Base-by-base conservation (phyloP, 805 yeast species). In the Diddensiella transvaalensis region DNA sequence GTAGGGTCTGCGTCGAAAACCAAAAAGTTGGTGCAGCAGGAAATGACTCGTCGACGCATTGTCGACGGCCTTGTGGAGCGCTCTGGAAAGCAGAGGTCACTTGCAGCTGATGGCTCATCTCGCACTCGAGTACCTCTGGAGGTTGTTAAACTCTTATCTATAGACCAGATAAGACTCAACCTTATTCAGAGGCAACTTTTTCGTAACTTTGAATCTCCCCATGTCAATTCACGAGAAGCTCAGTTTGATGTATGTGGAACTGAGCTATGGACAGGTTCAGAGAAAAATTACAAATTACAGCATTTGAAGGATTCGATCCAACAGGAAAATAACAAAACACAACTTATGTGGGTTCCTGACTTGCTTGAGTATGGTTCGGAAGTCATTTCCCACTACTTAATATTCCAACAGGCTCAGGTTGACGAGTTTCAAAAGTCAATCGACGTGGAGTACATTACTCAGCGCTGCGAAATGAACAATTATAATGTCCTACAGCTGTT, bases 381-480 rank as follows among this genome's bases (percentile, higher is more conserved):
- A 11, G 32, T 48, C 8, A 29, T 54, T 18, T 26, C 44, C n/a
- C 41, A 52, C 21, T 18, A n/a, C 35, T 23, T 43, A 15, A 44
- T 53, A 15, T 48, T 19, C 18, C 41, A 47, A 19, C 22, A 37
- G n/a, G 46, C 4, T 18, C 40, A 26, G 32, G 15, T 5, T 22
- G 41, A 38, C 24, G 39, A 46, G 21, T 51, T 44, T 37, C 36
- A 48, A 36, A n/a, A 40, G 15, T 40, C 44, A 23, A 17, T 52
- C n/a, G 57, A 54, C 42, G 23, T 46, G 35, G 57, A 54, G 32
- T 52, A 45, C 36, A 21, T 51, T 5, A 13, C 47, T 1, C 50
- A 54, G 44, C 54, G 47, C 40, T 54, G 53, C 18, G 29, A 19
- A 15, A 47, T 50, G 40, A 53, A 53, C 43, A 47, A 42, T 35